These are phyloP conservation scores for Trichoderma asperelloides DNA, from an alignment of 495 filamentous ascomycete genomes.

Conservation along the genomic window DNA sequence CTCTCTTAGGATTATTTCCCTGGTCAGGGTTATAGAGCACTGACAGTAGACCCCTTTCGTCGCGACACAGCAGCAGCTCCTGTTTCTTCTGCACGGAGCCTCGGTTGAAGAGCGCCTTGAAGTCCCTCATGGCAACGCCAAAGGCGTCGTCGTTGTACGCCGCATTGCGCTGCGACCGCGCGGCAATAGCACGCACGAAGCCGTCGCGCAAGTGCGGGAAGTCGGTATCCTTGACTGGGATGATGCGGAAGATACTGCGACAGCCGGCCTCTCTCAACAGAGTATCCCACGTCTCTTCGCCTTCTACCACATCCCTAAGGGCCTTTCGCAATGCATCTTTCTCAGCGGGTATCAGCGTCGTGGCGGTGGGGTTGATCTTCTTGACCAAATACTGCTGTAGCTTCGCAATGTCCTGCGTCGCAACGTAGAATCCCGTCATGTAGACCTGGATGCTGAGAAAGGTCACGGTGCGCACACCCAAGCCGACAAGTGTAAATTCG, in stretches of 20 bases:
- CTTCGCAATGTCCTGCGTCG: conserved; percentile 61
- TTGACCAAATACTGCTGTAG: conserved; percentile 38
- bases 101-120: conserved; percentile 70
- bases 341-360: conserved; percentile 71
- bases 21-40: conserved; percentile 57
- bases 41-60: conserved; percentile 53
- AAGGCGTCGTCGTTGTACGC: conserved; percentile 64
- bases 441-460: conserved; percentile 92
- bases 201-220: conserved; percentile 87
- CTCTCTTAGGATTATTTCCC: conserved; percentile 33
- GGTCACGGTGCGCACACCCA: conserved; percentile 81
- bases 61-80: conserved; percentile 64
- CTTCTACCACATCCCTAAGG: conserved; percentile 59
- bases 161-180: conserved; percentile 42
- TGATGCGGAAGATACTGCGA: conserved; percentile 65
- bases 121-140: conserved; percentile 57
- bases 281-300: conserved; percentile 62
- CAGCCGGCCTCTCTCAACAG: conserved; percentile 55
- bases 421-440: conserved; percentile 84
- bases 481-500: conserved; percentile 79
- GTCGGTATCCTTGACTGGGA: conserved; percentile 81
- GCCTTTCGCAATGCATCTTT: conserved; percentile 57
- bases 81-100: conserved; percentile 65
- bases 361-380: conserved; percentile 56
- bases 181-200: conserved; percentile 76